phyloP scores from a whole-genome alignment of 495 filamentous ascomycete genomes.

The Diplogelasinospora grovesii region DNA sequence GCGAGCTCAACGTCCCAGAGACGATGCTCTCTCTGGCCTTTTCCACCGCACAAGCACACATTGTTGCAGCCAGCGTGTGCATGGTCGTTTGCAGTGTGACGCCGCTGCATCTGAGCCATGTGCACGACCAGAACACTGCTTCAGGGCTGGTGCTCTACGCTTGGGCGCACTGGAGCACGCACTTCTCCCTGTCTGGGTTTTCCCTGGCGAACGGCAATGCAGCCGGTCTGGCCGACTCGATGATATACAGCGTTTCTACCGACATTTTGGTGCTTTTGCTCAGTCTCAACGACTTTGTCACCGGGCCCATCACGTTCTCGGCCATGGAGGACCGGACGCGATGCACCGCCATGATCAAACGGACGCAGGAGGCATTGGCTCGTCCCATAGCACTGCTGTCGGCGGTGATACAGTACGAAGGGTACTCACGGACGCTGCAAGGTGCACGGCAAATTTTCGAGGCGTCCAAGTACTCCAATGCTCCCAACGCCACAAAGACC shows the following conservation, averaged over 20 bases:
- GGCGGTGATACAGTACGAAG: background rate
- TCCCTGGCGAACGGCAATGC: constrained; percentile 1
- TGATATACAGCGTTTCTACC: constrained; percentile 9
- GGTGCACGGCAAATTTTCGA: constrained; percentile 3
- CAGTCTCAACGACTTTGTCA: constrained; percentile 12
- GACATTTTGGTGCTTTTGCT: constrained; percentile 12
- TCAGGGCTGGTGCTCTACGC: constrained; percentile 15
- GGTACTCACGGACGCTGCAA: constrained; percentile 4
- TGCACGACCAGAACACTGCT: constrained; percentile 4
- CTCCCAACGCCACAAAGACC: background rate
- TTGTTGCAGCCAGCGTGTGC: constrained; percentile 7
- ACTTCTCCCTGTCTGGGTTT: constrained; percentile 6
- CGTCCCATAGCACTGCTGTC: constrained; percentile 7
- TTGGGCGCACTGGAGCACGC: constrained; percentile 13
- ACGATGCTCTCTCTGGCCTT: constrained; percentile 7
- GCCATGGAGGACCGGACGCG: constrained; percentile 1
- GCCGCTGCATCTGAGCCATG: constrained; percentile 9
- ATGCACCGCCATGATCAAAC: constrained; percentile 1
- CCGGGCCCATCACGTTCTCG: constrained; percentile 12
- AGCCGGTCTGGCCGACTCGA: constrained; percentile 7
- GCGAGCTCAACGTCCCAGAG: background rate
- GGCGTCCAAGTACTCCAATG: background rate
- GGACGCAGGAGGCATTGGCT: constrained; percentile 8
- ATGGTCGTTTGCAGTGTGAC: constrained; percentile 13
- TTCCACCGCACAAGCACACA: constrained; percentile 9